Evolutionary conservation across 768 basidiomycete species (phyloP).

Genomic region (Rhizopogon roseolus): DNA sequence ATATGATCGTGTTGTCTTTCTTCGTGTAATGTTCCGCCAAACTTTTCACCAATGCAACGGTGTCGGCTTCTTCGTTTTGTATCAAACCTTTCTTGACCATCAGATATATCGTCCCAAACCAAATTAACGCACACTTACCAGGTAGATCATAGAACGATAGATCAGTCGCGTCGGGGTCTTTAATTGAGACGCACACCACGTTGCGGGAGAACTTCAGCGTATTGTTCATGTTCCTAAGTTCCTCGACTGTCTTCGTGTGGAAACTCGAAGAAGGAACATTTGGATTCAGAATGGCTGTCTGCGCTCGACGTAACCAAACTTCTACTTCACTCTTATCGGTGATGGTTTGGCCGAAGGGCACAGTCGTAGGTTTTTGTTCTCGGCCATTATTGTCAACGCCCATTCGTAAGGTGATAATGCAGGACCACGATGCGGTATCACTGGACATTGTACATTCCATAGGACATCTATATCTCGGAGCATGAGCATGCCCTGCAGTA

Average conservation of each 20-base stretch:
- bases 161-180: conserved; percentile 33
- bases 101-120: neutral
- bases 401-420: conserved; percentile 38
- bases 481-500: neutral
- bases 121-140: conserved; percentile 15
- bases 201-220: conserved; percentile 33
- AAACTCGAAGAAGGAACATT: conserved; percentile 23
- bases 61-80: conserved; percentile 39
- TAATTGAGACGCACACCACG: conserved; percentile 36
- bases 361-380: conserved; percentile 18
- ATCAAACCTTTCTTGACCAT: conserved; percentile 36
- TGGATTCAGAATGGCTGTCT: conserved; percentile 52
- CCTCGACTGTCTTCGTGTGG: conserved; percentile 5
- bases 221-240: conserved; percentile 9
- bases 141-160: conserved; percentile 37
- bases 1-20: conserved; percentile 45
- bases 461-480: conserved; percentile 21
- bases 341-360: conserved; percentile 39
- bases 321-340: conserved; percentile 42
- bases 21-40: conserved; percentile 45
- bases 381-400: conserved; percentile 31
- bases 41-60: conserved; percentile 40
- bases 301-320: conserved; percentile 51
- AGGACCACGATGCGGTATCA: conserved; percentile 24
- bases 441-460: conserved; percentile 31